A percentile compares a stretch with the other conserved stretches of the same genome.
Evolutionary conservation across 2,329 filamentous ascomycete genomes (phyloP).

Genomic region (Xylaria sp.): DNA sequence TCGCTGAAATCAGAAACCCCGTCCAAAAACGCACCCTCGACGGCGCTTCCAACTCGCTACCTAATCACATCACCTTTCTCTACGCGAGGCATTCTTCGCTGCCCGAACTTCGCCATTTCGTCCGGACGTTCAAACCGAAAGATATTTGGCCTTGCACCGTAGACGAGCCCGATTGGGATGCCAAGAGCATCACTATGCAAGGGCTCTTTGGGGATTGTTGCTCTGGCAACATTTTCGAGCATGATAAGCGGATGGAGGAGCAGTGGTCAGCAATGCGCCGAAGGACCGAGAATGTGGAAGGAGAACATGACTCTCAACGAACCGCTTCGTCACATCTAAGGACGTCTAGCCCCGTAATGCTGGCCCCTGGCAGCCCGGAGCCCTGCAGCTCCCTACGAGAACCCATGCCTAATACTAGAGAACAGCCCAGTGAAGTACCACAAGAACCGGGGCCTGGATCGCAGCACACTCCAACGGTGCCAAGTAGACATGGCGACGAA

Average conservation of each 20-base stretch:
- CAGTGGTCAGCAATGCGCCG: conserved; percentile 3
- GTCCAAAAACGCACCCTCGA: conserved; percentile 10
- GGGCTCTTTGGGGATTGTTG: conserved; percentile 73
- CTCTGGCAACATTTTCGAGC: conserved; percentile 59
- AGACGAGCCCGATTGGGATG: conserved; percentile 63
- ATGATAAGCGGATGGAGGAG: conserved; percentile 67
- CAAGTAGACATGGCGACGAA: background rate
- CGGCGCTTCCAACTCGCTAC: conserved; percentile 30
- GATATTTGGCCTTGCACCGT: conserved; percentile 86
- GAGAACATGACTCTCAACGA: conserved; percentile 24
- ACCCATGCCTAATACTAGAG: background rate
- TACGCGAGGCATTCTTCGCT: conserved; percentile 92
- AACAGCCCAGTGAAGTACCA: background rate
- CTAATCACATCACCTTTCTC: conserved; percentile 64
- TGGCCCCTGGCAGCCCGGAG: background rate
- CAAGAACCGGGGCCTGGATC: background rate
- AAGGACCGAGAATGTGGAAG: conserved; percentile 10
- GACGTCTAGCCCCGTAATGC: conserved; percentile 3
- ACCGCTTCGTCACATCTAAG: background rate
- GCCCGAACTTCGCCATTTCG: conserved; percentile 71
- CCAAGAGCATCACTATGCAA: conserved; percentile 64
- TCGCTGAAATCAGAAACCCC: conserved; percentile 15
- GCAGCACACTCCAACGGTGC: background rate
- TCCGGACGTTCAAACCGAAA: conserved; percentile 68
- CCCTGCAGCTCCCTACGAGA: no score